These are phyloP conservation scores for Claviceps sp. DNA, from an alignment of 2,329 filamentous ascomycete genomes.

Conservation along the genomic window DNA sequence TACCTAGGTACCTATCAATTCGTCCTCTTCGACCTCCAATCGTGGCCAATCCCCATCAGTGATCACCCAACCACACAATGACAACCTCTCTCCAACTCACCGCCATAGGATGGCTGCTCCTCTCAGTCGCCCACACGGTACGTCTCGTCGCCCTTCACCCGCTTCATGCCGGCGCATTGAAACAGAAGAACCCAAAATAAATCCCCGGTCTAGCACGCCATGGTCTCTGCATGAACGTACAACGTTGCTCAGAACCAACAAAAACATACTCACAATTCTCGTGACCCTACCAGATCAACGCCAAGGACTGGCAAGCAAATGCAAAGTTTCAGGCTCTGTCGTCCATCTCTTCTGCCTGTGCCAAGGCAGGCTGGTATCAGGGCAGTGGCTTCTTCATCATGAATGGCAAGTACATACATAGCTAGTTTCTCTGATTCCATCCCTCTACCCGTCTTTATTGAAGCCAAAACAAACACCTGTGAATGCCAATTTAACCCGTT, in stretches of 20 bases:
- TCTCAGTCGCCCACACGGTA: conserved; percentile 8
- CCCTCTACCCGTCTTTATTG: neutral
- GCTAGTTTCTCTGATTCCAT: neutral
- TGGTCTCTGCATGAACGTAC: too few relatives aligned
- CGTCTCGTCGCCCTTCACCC: neutral
- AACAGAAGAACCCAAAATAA: too few relatives aligned
- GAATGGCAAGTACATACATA: conserved; percentile 4
- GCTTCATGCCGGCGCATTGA: too few relatives aligned
- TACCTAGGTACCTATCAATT: neutral
- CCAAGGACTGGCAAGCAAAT: conserved; percentile 9
- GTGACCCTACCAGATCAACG: conserved; percentile 1
- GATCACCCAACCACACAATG: conserved; percentile 1
- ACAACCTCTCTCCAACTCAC: conserved; percentile 5
- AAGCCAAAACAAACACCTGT: too few relatives aligned
- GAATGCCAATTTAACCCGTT: too few relatives aligned
- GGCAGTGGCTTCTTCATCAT: conserved; percentile 8
- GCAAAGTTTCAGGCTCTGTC: conserved; percentile 6
- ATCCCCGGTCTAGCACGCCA: too few relatives aligned
- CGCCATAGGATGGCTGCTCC: conserved; percentile 6
- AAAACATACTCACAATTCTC: neutral
- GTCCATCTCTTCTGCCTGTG: conserved; percentile 4
- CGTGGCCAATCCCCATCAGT: too few relatives aligned
- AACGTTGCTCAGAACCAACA: too few relatives aligned
- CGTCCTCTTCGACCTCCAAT: neutral
- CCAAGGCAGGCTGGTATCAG: conserved; percentile 9